These are phyloP conservation scores for Vickermania spadyakhi DNA, from an alignment of 208 protist species.

Conservation along the genomic window DNA sequence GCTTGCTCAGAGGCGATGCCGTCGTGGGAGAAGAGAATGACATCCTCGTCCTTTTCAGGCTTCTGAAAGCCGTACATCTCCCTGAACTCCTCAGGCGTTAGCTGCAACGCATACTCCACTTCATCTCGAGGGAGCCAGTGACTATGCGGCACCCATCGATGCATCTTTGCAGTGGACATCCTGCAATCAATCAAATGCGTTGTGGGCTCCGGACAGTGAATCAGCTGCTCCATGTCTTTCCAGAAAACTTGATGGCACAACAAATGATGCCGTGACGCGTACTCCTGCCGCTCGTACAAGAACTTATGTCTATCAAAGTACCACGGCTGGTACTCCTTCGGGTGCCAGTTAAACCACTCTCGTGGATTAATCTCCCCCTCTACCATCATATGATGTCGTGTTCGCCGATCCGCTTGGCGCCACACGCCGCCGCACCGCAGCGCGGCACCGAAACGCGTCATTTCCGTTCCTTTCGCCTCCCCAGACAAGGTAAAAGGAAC, in stretches of 20 bases:
- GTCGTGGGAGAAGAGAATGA: slow-evolving; percentile 88
- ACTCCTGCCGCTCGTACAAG: slow-evolving; percentile 84
- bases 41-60: slow-evolving; percentile 54
- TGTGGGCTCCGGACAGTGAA: slow-evolving; percentile 59
- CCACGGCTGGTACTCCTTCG: slow-evolving; percentile 89
- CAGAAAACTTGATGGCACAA: slow-evolving; percentile 81
- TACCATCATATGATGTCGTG: slow-evolving; percentile 86
- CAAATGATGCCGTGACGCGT: slow-evolving; percentile 65
- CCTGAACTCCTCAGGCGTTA: slow-evolving; percentile 70
- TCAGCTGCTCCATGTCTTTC: slow-evolving; percentile 72
- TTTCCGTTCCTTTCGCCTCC: background rate
- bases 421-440: slow-evolving; percentile 21
- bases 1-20: slow-evolving; percentile 82
- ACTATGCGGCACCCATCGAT: slow-evolving; percentile 82
- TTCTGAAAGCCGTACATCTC: slow-evolving; percentile 88
- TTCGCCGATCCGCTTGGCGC: slow-evolving; percentile 73
- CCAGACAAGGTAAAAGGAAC: background rate
- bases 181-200: slow-evolving; percentile 78
- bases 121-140: slow-evolving; percentile 85
- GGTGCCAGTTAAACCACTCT: slow-evolving; percentile 90
- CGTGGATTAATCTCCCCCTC: slow-evolving; percentile 84
- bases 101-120: slow-evolving; percentile 85
- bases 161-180: slow-evolving; percentile 60
- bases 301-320: slow-evolving; percentile 89
- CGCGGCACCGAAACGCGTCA: background rate